Base-by-base conservation (phyloP, 345 rosid species). In the Arabis hirsuta region DNA sequence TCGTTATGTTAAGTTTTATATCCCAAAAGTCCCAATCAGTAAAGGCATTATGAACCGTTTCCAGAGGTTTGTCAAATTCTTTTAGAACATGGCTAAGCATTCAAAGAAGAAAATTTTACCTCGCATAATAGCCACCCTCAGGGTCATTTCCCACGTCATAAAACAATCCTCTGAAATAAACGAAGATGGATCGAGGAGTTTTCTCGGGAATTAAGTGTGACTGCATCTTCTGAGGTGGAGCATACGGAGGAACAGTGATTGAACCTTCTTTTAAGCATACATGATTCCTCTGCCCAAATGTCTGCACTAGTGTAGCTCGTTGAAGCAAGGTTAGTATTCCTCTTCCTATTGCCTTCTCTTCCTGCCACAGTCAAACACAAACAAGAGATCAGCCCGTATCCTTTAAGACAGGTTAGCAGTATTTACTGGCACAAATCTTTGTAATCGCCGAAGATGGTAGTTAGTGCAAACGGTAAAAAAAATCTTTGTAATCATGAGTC, bases 201-300 rank as follows among this genome's bases (percentile, higher is more conserved):
- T 90, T 87, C 20, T 73, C 89, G 9, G 94, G 96, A 77, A 96
- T 92, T 68, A 82, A 81, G 70, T 80, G 99, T 52, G 99, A 62
- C 65, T 88, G 96, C 99, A 92, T 96, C 80, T 96, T 92, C 83
- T 92, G 94, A 10, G 97, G 97, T 13, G 99, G 99, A 78, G 99
- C 98, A 82, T 88, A 96, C 9, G 99, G 99, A 64, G 98, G 99
- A 74, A 96, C 86, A 61, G 91, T 95, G 74, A 92, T 95, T 3
- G 99, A 95, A 58, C 98, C 98, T 55, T 86, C 90, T 62, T 92
- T 95, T 76, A 95, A 82, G 89, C 99, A 95, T 12, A 95, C 97
- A 55, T 95, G 99, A 82, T 96, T 92, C 69, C 86, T 71, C 63
- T 96, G 99, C 48, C 99, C 99, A 81, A 92, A 96, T 64, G 99